Base-by-base conservation (phyloP, 129 eudicot genomes). In the Solidago caesia region DNA sequence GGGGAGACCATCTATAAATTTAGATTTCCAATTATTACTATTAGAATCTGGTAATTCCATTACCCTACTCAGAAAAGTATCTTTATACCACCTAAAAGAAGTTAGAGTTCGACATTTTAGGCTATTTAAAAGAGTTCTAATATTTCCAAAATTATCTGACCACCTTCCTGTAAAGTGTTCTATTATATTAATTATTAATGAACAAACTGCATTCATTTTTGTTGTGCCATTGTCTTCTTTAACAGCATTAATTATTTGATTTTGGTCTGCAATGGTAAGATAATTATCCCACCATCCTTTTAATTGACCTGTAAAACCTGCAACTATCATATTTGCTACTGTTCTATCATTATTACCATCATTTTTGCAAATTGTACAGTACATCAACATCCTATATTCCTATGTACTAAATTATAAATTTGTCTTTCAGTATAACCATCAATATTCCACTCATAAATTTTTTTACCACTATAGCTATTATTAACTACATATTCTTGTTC, bases 231-330 rank as follows among this genome's bases (percentile, higher is more conserved):
- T 7, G 5, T 74, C 55, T 21, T 1, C 8, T 12, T 61, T 46
- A 0, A 71, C 47, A 29, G 49, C 1, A 53, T 33, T 53, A 1
- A 51, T 0, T 5, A 47, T 27, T 4, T 4, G 5, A 9, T 27
- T 9, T 10, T 47, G 41, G 5, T 47, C 59, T 10, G 10, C 16
- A 2, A 41, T 8, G 1, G 6, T 44, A 9, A 33, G n/a, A 6
- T 65, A 65, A 65, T 65, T 65, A 65, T 65, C 70, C 70, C 71
- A 66, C 55, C 55, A 66, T 14, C 71, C 73, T 47, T 68, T 68
- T 71, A 71, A 33, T 15, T 53, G n/a, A 1, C 52, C 8, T 5
- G 75, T 52, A 53, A 71, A 55, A 6, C 75, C 64, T 10, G 64
- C 26, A 5, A 52, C n/a, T 21, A 70, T 27, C 75, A 70, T 70